Conservation (phyloP, 78 protist species). For the Chrysochromulina parva region DNA sequence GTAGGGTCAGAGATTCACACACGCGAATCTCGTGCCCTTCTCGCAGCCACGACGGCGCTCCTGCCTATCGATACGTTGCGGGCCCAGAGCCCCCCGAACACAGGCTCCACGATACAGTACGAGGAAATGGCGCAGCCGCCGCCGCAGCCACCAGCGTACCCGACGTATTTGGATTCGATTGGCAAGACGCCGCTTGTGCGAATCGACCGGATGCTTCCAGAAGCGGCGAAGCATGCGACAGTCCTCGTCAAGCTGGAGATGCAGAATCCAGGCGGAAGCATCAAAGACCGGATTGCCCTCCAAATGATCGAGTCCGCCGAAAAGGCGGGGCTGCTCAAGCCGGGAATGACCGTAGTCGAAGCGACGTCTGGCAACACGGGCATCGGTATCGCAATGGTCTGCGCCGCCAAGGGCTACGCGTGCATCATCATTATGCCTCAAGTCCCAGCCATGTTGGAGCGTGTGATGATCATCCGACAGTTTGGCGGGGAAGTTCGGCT, state of each 20-base stretch:
- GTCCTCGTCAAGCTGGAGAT: neutral
- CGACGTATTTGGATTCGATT: neutral
- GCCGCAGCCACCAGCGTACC: no score
- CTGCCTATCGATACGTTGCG: no score
- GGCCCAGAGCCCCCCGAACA: no score
- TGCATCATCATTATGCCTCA: conserved; percentile 37
- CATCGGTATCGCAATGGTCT: conserved; percentile 23
- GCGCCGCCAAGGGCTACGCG: conserved; percentile 1
- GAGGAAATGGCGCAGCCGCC: no score
- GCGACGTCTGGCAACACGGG: conserved; percentile 49
- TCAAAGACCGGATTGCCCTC: neutral
- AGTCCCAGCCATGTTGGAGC: neutral
- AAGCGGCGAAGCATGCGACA: neutral
- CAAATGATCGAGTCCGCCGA: conserved; percentile 12
- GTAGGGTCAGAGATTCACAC: no score
- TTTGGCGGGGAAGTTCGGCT: conserved; percentile 39
- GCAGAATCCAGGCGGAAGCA: neutral
- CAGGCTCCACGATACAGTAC: no score
- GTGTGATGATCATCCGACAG: neutral
- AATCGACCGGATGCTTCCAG: neutral
- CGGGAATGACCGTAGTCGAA: conserved; percentile 72
- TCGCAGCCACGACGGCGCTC: no score
- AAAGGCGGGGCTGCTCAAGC: conserved; percentile 74
- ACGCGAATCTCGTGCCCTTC: no score
- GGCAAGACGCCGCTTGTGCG: neutral